Percentiles rank a stretch among this genome's conserved stretches.
Conservation (phyloP, 2,329 filamentous ascomycete species). For the Colletotrichum gloeosporioides region DNA sequence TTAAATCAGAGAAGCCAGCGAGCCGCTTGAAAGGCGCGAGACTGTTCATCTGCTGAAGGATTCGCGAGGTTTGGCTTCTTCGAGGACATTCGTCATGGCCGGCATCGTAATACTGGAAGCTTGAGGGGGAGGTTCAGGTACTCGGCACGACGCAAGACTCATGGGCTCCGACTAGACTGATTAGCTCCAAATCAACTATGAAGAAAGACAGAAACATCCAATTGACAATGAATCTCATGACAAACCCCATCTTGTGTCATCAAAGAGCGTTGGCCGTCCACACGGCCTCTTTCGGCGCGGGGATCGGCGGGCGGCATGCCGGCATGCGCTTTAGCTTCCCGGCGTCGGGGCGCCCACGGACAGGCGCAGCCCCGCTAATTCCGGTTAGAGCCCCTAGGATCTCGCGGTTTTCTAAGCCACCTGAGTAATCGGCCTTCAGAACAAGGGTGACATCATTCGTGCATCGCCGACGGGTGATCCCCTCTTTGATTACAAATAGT, state of each 20-base stretch:
- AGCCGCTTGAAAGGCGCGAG: background rate
- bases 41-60: background rate
- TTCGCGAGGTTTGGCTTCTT: background rate
- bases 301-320: background rate
- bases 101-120: too few species aligned
- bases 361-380: background rate
- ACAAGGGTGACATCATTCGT: background rate
- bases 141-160: background rate
- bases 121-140: too few species aligned
- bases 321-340: background rate
- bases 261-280: background rate
- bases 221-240: fast-evolving
- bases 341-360: background rate
- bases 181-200: too few species aligned
- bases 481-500: background rate
- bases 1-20: background rate
- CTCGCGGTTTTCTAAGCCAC: background rate
- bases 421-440: background rate
- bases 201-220: fast-evolving
- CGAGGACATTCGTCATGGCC: background rate
- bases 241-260: fast-evolving
- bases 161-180: too few species aligned
- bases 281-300: background rate
- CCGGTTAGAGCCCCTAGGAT: background rate
- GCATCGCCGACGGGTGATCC: background rate